Evolutionary conservation across 208 protist genomes (phyloP).

Genomic region (Acanthamoeba sp.): DNA sequence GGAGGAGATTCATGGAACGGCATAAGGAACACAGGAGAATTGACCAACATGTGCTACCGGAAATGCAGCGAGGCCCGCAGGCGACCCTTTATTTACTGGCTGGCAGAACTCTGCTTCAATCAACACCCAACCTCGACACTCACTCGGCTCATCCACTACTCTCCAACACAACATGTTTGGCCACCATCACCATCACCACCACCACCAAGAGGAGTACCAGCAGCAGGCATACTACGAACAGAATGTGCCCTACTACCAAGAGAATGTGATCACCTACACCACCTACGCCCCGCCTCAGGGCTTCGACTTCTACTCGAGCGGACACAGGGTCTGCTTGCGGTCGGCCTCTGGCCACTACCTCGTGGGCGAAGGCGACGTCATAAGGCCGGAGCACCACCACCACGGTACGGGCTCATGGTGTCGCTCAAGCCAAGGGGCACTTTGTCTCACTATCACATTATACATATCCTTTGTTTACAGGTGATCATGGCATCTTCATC

Average conservation of each 20-base stretch:
- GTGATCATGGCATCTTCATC: constrained; percentile 39
- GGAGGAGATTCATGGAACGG: no score
- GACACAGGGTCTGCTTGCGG: not conserved
- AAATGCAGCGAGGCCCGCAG: no score
- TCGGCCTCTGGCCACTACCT: not conserved
- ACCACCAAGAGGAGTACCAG: no score
- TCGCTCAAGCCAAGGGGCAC: not conserved
- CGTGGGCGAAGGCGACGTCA: not conserved
- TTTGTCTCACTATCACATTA: not conserved
- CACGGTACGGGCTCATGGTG: not conserved
- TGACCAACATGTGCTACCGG: no score
- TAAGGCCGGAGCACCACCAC: not conserved
- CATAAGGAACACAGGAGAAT: no score
- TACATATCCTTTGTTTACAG: not conserved
- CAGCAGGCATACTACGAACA: not conserved
- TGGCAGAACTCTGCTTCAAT: no score
- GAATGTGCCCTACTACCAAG: not conserved
- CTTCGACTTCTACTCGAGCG: not conserved
- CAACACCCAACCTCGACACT: no score
- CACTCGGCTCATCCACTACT: no score
- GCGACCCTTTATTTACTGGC: no score
- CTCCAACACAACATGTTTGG: no score
- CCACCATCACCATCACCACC: no score
- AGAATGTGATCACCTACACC: not conserved
- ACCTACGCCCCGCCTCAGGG: not conserved